Evolutionary conservation across 2,329 filamentous ascomycete genomes (phyloP), one percentile per base, ranked within the genome.

Genomic region (Trichoderma gracile): DNA sequence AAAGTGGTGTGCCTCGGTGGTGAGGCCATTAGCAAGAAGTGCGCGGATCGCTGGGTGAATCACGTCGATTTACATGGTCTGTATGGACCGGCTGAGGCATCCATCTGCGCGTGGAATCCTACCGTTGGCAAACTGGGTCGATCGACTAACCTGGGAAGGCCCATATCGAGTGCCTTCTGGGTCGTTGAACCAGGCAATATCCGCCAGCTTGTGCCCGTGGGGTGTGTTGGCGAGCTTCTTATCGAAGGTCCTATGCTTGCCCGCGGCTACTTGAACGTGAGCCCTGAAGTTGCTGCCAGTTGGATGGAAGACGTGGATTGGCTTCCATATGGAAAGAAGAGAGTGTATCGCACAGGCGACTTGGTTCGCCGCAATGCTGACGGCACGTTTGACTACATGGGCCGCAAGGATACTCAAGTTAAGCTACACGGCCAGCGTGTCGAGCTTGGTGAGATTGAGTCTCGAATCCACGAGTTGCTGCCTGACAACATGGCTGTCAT

Each of bases 241-340:
- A 68, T 71, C 38, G 67, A 71, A 42, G 69, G 68, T 5, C 65
- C 66, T 15, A 65, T 67, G 12, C 66, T 71, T 15, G 67, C 70
- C 3, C 63, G 70, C 1, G 67, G 68, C 30, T 68, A 68, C 55
- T 53, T 68, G 21, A 59, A 60, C 10, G 58, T 65, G 19, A 27
- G 17, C 14, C 47, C 12, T 15, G 45, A 64, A 19, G 63, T 55
- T 9, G 54, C 56, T 10, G 47, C 53, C 23, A 54, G 19, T 19
- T 67, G 66, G 66, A 43, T 67, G 9, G n/a, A 63, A 21, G 55
- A 66, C 19, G 60, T 60, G n/a, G 30, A 42, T 14, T 40, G 63
- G 55, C 40, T 30, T 40, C 47, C 25, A 21, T 25, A 17, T 5
- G 64, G 19, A 1, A 17, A 17, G 17, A 63, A 40, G 15, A 40